phyloP scores from a whole-genome alignment of 805 yeast species.

The Sugiyamaella valdiviana region DNA sequence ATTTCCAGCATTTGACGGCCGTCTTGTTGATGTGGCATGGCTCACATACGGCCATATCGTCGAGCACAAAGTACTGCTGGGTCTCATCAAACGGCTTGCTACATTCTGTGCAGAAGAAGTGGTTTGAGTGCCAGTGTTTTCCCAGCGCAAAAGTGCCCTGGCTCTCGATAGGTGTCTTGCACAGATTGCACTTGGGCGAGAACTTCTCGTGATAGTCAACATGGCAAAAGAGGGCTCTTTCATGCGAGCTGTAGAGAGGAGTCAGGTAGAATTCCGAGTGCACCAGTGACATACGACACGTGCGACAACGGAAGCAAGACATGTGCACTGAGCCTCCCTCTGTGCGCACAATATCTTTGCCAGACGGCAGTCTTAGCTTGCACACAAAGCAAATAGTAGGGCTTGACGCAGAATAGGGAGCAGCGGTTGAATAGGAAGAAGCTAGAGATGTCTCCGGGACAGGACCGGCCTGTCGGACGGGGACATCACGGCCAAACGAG shows the following conservation, averaged over 20 bases:
- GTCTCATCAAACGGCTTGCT: conserved; percentile 21
- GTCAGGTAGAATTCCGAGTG: conserved; percentile 21
- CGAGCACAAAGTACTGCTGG: conserved; percentile 20
- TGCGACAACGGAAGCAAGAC: conserved; percentile 22
- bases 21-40: conserved; percentile 24
- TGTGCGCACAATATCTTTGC: conserved; percentile 22
- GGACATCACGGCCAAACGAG: too few relatives aligned
- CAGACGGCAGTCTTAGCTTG: conserved; percentile 29
- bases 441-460: neutral
- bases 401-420: too few relatives aligned
- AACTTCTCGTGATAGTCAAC: conserved; percentile 30
- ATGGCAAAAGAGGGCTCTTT: conserved; percentile 27
- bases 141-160: conserved; percentile 28
- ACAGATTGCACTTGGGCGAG: conserved; percentile 28
- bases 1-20: conserved; percentile 30
- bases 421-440: too few relatives aligned
- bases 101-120: conserved; percentile 32
- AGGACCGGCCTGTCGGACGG: neutral
- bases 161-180: conserved; percentile 28
- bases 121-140: conserved; percentile 27
- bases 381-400: conserved; percentile 19
- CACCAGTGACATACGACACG: conserved; percentile 20
- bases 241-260: conserved; percentile 5
- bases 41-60: conserved; percentile 23
- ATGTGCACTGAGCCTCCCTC: conserved; percentile 21